phyloP scores from a whole-genome alignment of 2,329 filamentous ascomycete species.

The Colletotrichum orbiculare region DNA sequence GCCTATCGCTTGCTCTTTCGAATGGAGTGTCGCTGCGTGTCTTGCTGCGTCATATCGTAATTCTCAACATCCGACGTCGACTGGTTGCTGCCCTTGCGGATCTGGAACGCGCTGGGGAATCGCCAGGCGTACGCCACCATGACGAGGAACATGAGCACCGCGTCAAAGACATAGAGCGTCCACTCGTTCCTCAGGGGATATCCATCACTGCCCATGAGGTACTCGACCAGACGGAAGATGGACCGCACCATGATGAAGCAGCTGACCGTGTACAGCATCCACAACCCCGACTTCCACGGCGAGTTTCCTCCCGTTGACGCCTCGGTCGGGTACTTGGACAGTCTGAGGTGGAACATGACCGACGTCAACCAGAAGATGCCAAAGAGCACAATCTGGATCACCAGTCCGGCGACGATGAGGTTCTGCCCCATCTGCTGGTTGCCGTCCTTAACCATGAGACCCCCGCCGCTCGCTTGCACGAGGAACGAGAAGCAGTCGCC shows the following conservation, averaged over 20 bases:
- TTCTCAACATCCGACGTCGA: constrained; percentile 25
- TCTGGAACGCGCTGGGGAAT: constrained; percentile 34
- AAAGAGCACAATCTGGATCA: constrained; percentile 68
- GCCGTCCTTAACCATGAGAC: constrained; percentile 43
- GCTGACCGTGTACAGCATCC: constrained; percentile 63
- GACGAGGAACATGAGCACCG: constrained; percentile 62
- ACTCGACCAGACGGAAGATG: constrained; percentile 68
- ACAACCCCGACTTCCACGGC: constrained; percentile 50
- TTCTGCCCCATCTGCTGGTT: constrained; percentile 54
- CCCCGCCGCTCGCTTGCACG: constrained; percentile 59
- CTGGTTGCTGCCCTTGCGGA: constrained; percentile 20
- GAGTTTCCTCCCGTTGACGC: constrained; percentile 36
- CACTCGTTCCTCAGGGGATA: constrained; percentile 64
- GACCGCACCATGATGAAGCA: constrained; percentile 63
- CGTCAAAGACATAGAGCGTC: constrained; percentile 70
- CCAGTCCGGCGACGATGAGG: constrained; percentile 66
- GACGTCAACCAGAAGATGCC: constrained; percentile 63
- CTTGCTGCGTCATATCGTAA: constrained; percentile 26
- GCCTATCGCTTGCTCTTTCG: constrained; percentile 27
- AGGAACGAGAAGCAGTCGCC: constrained; percentile 65
- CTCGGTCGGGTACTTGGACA: constrained; percentile 38
- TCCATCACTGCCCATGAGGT: constrained; percentile 61
- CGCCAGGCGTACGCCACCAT: constrained; percentile 52
- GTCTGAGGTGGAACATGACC: constrained; percentile 58
- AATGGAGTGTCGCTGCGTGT: constrained; percentile 12